Evolutionary conservation across 108 stramenopile genomes (phyloP).

Genomic region (Nannochloropsis salina): DNA sequence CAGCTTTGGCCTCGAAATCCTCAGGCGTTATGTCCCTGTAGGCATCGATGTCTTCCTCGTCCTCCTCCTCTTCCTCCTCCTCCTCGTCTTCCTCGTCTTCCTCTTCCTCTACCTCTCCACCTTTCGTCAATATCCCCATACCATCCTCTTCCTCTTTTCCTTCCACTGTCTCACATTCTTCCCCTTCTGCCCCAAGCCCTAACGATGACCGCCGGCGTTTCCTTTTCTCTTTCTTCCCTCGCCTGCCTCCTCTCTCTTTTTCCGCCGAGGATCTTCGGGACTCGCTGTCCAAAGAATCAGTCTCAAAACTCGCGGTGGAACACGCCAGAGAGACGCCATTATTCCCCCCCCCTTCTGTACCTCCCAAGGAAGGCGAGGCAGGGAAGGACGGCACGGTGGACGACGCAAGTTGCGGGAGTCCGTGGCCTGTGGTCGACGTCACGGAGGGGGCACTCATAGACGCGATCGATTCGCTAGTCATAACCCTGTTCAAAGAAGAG

Average conservation of each 20-base stretch:
- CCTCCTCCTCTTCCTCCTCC: not conserved
- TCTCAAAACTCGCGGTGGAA: not conserved
- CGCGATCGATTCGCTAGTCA: not conserved
- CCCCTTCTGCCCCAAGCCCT: not conserved
- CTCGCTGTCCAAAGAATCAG: not conserved
- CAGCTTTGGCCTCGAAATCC: not conserved
- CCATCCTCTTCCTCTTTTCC: not conserved
- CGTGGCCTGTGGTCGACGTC: not conserved
- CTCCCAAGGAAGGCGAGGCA: not conserved
- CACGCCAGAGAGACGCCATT: not conserved
- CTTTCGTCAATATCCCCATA: not conserved
- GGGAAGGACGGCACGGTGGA: not conserved
- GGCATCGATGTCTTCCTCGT: not conserved
- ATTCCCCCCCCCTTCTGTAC: not conserved
- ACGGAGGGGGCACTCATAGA: not conserved
- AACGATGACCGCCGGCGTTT: not conserved
- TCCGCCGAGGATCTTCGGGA: not conserved
- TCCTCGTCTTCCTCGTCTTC: not conserved
- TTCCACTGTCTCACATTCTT: not conserved
- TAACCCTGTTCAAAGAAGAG: not conserved
- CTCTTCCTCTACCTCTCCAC: not conserved
- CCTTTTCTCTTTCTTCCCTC: slow-evolving; percentile 4
- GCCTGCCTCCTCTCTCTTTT: not conserved
- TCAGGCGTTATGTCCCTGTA: not conserved
- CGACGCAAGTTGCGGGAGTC: not conserved